Conservation (phyloP, 805 yeast genomes). For the Pichia paraexigua region DNA sequence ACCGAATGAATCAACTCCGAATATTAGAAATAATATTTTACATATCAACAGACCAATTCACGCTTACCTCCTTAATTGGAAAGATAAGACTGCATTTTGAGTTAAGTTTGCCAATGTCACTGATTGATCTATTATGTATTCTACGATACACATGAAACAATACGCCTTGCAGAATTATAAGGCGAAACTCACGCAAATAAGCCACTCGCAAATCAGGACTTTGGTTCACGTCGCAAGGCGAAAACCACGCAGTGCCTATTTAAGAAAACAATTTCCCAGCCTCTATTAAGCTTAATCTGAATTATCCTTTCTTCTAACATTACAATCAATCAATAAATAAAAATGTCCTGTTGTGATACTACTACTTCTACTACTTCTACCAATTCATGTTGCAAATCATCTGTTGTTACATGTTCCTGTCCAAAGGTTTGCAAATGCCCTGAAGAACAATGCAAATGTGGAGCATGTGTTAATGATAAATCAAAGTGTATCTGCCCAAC, state of each 20-base stretch:
- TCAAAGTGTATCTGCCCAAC: neutral
- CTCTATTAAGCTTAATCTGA: neutral
- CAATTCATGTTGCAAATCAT: neutral
- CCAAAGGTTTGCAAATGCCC: neutral
- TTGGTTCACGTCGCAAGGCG: neutral
- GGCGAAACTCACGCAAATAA: neutral
- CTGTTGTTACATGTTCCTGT: neutral
- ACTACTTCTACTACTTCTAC: neutral
- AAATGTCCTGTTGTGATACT: neutral
- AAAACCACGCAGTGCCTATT: neutral
- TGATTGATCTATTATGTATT: too few species aligned
- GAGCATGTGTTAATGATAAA: neutral
- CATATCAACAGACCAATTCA: neutral
- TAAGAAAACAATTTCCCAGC: neutral
- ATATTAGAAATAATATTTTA: neutral
- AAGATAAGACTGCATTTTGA: too few species aligned
- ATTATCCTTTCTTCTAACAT: neutral
- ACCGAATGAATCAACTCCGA: neutral
- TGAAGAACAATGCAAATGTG: neutral
- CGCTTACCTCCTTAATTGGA: neutral
- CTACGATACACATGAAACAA: too few species aligned
- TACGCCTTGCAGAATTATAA: too few species aligned
- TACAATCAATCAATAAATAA: neutral
- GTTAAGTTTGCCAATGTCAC: too few species aligned
- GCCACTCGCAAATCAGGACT: neutral